Base-by-base conservation (phyloP, 2,329 filamentous ascomycete genomes). In the Diplodia sapinea region DNA sequence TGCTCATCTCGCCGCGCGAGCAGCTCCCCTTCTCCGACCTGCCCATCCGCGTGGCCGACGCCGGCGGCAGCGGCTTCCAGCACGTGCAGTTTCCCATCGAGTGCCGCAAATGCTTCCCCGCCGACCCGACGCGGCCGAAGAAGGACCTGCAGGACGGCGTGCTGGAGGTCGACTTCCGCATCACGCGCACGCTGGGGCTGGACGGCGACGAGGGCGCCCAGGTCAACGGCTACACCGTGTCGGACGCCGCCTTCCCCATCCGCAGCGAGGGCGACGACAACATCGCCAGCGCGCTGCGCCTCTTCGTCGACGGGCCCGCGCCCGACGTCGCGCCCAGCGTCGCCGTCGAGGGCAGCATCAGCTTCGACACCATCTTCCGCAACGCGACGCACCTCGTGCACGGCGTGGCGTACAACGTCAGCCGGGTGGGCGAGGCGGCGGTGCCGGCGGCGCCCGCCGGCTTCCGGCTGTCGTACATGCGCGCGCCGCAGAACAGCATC, bases 111-210 rank as follows among this genome's bases (percentile, higher is more conserved):
- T 68, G 66, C 66, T 68, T 68, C 40, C 57, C 51, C 9, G 51
- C 36, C 8, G 57, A 64, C 29, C 23, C 65, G 23, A 12, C 47
- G 4, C 47, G 50, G n/a, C 66, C 49, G 11, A 47, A 17, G 13
- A 63, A 63, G 51, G 64, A 68, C 33, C 38, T 49, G 20, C 49
- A 50, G 8, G 66, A 68, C 51, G 66, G 66, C 38, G 31, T 63
- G 5, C 51, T 68, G n/a, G 66, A 68, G 36, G 36, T 68, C 43
- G 66, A 68, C 57, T 54, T 68, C 50, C 66, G 66, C 50, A 64
- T 68, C 50, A 68, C 57, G 15, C 67, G 67, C 40, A 12, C 17
- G 11, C 33, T 59, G 20, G 61, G 59, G 13, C 49, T 68, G 8
- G 67, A 68, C 62, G 59, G 67, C 43, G 63, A 68, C 40, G 38